Evolutionary conservation across 2,329 filamentous ascomycete genomes (phyloP).

Genomic region (Botrytis galanthina): DNA sequence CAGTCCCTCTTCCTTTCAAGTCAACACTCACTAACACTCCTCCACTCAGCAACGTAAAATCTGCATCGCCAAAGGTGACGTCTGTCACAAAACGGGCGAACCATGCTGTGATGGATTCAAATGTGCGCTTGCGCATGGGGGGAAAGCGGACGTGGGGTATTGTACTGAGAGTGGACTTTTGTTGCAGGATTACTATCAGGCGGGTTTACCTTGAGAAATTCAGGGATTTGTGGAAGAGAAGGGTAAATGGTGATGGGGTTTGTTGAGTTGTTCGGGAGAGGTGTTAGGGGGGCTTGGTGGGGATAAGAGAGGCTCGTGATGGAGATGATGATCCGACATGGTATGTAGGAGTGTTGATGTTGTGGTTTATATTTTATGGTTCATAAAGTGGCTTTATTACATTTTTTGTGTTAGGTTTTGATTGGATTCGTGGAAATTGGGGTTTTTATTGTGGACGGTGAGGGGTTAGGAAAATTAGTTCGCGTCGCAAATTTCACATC

Average conservation of each 20-base stretch:
- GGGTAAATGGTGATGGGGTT: background rate
- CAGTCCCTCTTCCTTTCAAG: background rate
- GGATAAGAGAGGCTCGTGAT: background rate
- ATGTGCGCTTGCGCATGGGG: conserved; percentile 12
- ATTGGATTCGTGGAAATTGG: background rate
- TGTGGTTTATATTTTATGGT: background rate
- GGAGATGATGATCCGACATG: background rate
- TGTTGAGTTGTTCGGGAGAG: background rate
- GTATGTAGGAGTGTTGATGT: background rate
- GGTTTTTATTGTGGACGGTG: background rate
- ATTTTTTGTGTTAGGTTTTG: background rate
- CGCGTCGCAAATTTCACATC: background rate
- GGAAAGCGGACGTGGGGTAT: conserved; percentile 1
- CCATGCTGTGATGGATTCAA: background rate
- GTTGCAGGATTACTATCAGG: conserved; percentile 8
- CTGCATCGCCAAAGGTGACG: background rate
- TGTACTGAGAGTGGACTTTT: background rate
- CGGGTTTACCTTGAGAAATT: background rate
- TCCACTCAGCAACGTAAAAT: background rate
- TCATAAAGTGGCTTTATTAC: background rate
- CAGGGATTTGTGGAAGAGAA: accelerated
- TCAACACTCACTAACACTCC: background rate
- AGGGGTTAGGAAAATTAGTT: too few relatives aligned
- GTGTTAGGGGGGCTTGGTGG: too few relatives aligned
- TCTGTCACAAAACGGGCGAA: background rate